These are phyloP conservation scores for Fonsecaea erecta DNA, from an alignment of 2,329 filamentous ascomycete species.

Conservation along the genomic window DNA sequence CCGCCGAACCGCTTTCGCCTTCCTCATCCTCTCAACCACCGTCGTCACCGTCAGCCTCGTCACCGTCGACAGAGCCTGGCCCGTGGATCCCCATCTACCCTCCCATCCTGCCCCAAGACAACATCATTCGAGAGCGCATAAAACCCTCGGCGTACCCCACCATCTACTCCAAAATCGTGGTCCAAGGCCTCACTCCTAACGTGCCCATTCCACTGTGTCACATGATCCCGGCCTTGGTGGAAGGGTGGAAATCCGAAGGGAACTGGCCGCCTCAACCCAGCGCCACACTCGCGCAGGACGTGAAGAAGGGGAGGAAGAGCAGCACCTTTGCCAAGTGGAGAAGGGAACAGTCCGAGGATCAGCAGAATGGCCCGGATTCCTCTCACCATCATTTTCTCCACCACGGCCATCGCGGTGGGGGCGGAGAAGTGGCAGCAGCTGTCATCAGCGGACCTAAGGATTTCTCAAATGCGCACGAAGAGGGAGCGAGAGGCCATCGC, in stretches of 20 bases:
- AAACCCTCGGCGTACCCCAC: slow-evolving; percentile 73
- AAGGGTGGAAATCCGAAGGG: slow-evolving; percentile 89
- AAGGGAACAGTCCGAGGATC: slow-evolving; percentile 19
- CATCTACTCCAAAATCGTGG: slow-evolving; percentile 87
- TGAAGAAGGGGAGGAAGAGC: slow-evolving; percentile 26
- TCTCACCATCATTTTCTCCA: slow-evolving; percentile 5
- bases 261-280: slow-evolving; percentile 77
- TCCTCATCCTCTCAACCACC: slow-evolving; percentile 41
- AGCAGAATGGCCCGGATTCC: background rate
- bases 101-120: slow-evolving; percentile 72
- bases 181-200: slow-evolving; percentile 77
- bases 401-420: background rate
- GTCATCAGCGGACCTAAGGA: slow-evolving; percentile 1
- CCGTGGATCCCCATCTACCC: slow-evolving; percentile 73
- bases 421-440: slow-evolving; percentile 4
- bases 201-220: slow-evolving; percentile 87
- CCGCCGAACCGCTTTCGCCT: slow-evolving; percentile 6
- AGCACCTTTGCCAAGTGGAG: slow-evolving; percentile 29
- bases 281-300: slow-evolving; percentile 18
- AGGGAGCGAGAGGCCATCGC: background rate
- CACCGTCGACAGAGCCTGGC: slow-evolving; percentile 43
- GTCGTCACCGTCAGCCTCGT: slow-evolving; percentile 49
- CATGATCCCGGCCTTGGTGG: slow-evolving; percentile 78
- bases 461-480: background rate
- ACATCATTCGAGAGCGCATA: slow-evolving; percentile 78